These are phyloP conservation scores for Paraphysoderma sedebokerense DNA, from an alignment of 371 early-diverging fungal genomes.

Conservation along the genomic window DNA sequence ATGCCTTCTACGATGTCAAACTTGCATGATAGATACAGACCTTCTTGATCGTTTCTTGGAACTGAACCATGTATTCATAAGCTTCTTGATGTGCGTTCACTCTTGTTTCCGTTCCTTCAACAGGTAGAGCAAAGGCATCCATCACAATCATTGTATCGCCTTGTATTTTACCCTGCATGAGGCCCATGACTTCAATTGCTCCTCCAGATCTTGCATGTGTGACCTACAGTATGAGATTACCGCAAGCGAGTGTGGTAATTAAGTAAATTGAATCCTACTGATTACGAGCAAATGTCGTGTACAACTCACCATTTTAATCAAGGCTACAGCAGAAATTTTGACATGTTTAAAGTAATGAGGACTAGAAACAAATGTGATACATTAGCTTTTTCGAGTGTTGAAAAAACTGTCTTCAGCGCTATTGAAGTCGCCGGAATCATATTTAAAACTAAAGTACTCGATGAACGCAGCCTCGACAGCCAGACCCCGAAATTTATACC, in stretches of 20 bases:
- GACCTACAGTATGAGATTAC: slow-evolving; percentile 29
- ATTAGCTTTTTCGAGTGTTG: neutral
- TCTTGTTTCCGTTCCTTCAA: slow-evolving; percentile 96
- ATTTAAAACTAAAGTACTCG: too few species aligned
- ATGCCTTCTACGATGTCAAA: neutral
- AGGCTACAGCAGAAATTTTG: slow-evolving; percentile 82
- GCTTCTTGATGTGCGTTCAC: slow-evolving; percentile 90
- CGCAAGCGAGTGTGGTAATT: neutral
- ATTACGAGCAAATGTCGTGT: neutral
- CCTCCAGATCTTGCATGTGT: slow-evolving; percentile 94
- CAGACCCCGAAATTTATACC: too few species aligned
- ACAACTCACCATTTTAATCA: slow-evolving; percentile 81
- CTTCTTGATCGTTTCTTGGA: slow-evolving; percentile 63
- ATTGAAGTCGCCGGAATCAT: too few species aligned
- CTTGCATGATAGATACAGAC: slow-evolving; percentile 14
- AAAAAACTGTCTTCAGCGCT: too few species aligned
- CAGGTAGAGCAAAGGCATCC: slow-evolving; percentile 94
- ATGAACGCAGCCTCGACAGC: too few species aligned
- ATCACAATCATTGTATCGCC: slow-evolving; percentile 81
- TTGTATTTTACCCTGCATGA: slow-evolving; percentile 88
- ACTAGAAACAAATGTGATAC: slow-evolving; percentile 21
- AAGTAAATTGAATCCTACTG: neutral
- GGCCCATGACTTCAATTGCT: slow-evolving; percentile 92
- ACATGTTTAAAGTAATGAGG: slow-evolving; percentile 79
- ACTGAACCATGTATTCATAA: slow-evolving; percentile 94